phyloP scores from a whole-genome alignment of 1,284 basidiomycete species.

The Ceratobasidium sp. region DNA sequence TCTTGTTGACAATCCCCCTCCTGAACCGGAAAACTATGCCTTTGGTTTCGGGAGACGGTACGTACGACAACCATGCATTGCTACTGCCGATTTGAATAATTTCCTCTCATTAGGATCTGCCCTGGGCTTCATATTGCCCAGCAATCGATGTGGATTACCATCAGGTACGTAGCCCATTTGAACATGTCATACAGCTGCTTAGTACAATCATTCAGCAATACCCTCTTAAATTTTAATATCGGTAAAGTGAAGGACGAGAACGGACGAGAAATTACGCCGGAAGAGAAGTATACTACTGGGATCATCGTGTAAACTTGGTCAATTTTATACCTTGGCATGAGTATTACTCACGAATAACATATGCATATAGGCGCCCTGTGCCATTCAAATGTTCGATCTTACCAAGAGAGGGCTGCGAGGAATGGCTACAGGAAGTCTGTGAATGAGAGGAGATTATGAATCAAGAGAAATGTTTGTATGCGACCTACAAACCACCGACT shows the following conservation, averaged over 20 bases:
- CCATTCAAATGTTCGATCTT: conserved; percentile 4
- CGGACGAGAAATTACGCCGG: not conserved
- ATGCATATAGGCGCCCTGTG: not conserved
- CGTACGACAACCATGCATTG: not conserved
- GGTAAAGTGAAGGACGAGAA: conserved; percentile 13
- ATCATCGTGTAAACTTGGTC: not conserved
- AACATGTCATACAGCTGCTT: not conserved
- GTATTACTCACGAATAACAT: too few relatives aligned
- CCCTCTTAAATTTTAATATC: not conserved
- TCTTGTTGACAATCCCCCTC: conserved; percentile 7
- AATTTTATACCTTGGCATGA: too few relatives aligned
- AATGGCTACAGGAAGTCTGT: not conserved
- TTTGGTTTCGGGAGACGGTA: conserved; percentile 1
- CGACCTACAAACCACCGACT: too few relatives aligned
- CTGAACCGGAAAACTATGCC: not conserved
- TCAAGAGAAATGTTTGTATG: too few relatives aligned
- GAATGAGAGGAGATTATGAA: not conserved
- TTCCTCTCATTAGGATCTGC: too few relatives aligned
- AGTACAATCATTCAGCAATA: not conserved
- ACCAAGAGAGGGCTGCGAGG: not conserved
- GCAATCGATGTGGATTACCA: conserved; percentile 6
- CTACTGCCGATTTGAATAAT: too few relatives aligned
- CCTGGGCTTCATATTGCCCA: not conserved
- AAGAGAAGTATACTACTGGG: conserved; percentile 2
- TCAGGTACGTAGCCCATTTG: not conserved